phyloP scores from a whole-genome alignment of 1,284 basidiomycete genomes.

The Trichosporon inkin region DNA sequence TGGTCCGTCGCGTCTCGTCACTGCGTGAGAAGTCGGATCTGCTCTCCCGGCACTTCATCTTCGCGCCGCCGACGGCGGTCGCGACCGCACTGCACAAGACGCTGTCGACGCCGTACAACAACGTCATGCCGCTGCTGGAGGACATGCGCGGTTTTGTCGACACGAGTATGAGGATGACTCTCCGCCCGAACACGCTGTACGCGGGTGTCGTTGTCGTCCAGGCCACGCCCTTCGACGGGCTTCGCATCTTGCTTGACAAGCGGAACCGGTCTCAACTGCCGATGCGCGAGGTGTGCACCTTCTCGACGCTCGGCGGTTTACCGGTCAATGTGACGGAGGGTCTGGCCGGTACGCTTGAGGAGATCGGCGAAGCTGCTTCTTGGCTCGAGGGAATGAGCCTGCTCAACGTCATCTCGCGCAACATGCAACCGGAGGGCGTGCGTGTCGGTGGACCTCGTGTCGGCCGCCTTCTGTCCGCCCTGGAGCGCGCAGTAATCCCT shows the following conservation, averaged over 20 bases:
- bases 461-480: slow-evolving; percentile 28
- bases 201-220: slow-evolving; percentile 50
- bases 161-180: slow-evolving; percentile 35
- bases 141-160: slow-evolving; percentile 48
- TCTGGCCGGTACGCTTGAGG: slow-evolving; percentile 42
- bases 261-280: slow-evolving; percentile 49
- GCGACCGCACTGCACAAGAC: slow-evolving; percentile 47
- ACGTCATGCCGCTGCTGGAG: slow-evolving; percentile 48
- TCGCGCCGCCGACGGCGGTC: slow-evolving; percentile 49
- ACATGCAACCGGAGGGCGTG: slow-evolving; percentile 29
- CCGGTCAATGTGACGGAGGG: slow-evolving; percentile 18
- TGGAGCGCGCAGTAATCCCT: slow-evolving; percentile 46
- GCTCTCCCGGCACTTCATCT: slow-evolving; percentile 49
- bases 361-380: slow-evolving; percentile 48
- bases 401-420: slow-evolving; percentile 44
- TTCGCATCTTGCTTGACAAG: slow-evolving; percentile 49
- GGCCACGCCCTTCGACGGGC: slow-evolving; percentile 52
- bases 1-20: slow-evolving; percentile 48
- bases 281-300: slow-evolving; percentile 44
- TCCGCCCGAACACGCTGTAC: slow-evolving; percentile 49
- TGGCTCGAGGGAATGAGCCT: slow-evolving; percentile 47
- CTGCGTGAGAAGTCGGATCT: slow-evolving; percentile 47
- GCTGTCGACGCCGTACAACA: slow-evolving; percentile 49
- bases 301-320: slow-evolving; percentile 23
- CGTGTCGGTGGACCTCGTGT: slow-evolving; percentile 32